Evolutionary conservation across 2,329 filamentous ascomycete genomes (phyloP).

Genomic region (Pyrenophora teres): DNA sequence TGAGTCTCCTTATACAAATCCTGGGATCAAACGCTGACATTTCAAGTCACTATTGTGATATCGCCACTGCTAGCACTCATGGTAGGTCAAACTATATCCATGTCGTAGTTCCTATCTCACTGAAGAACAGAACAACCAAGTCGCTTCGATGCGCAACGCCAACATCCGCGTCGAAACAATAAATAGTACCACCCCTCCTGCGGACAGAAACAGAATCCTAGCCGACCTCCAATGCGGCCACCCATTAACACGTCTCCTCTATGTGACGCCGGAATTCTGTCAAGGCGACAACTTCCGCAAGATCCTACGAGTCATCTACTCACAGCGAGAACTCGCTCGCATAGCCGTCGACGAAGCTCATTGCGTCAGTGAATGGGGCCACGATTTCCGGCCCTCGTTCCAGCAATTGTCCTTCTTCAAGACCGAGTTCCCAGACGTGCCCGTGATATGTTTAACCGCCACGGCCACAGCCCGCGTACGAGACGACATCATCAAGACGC

Average conservation of each 20-base stretch:
- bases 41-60: conserved; percentile 81
- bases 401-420: conserved; percentile 87
- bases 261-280: conserved; percentile 92
- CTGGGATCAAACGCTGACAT: conserved; percentile 15
- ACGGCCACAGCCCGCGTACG: conserved; percentile 83
- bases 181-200: conserved; percentile 75
- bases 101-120: conserved; percentile 10
- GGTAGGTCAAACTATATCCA: conserved; percentile 56
- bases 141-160: conserved; percentile 74
- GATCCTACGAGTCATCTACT: conserved; percentile 72
- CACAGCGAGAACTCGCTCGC: conserved; percentile 82
- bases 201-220: conserved; percentile 71
- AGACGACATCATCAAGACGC: conserved; percentile 77
- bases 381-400: conserved; percentile 94
- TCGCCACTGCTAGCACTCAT: conserved; percentile 89
- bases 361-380: conserved; percentile 97
- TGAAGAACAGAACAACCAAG: conserved; percentile 77
- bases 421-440: conserved; percentile 77
- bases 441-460: conserved; percentile 90
- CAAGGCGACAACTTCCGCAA: conserved; percentile 76
- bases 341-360: conserved; percentile 94
- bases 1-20: conserved; percentile 52
- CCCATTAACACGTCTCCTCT: conserved; percentile 79
- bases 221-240: conserved; percentile 86
- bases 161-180: conserved; percentile 82